Evolutionary conservation across 257 asterid genomes (phyloP).

Genomic region (Capsicum baccatum): DNA sequence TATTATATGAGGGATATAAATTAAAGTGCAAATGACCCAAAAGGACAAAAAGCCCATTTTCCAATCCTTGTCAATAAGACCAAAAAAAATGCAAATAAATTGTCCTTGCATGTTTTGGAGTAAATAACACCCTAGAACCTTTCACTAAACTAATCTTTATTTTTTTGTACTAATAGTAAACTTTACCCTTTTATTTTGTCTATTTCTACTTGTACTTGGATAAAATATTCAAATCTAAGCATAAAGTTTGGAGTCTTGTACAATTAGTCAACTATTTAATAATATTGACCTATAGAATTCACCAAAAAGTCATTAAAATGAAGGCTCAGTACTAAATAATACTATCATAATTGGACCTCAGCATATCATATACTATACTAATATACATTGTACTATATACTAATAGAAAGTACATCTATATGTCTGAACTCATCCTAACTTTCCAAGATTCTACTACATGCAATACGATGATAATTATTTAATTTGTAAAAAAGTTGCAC

Average conservation of each 20-base stretch:
- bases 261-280: constrained; percentile 55
- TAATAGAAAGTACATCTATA: constrained; percentile 27
- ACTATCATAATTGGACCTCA: constrained; percentile 38
- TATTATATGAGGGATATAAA: too few relatives aligned
- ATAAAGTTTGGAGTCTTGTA: constrained; percentile 31
- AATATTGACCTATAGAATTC: constrained; percentile 39
- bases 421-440: constrained; percentile 21
- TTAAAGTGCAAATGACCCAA: too few relatives aligned
- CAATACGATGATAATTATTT: not conserved
- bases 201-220: constrained; percentile 33
- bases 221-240: constrained; percentile 9
- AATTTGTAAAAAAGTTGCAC: not conserved
- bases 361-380: constrained; percentile 28
- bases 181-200: constrained; percentile 42
- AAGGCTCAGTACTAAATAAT: constrained; percentile 38
- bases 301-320: constrained; percentile 46
- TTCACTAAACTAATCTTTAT: constrained; percentile 4
- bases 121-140: constrained; percentile 39
- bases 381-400: constrained; percentile 18
- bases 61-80: constrained; percentile 42
- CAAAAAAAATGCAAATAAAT: not conserved
- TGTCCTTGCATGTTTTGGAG: constrained; percentile 56
- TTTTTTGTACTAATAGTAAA: constrained; percentile 14
- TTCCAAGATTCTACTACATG: constrained; percentile 32
- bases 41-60: constrained; percentile 43